phyloP scores from a whole-genome alignment of 441 rosid species.

The Melastoma candidum region DNA sequence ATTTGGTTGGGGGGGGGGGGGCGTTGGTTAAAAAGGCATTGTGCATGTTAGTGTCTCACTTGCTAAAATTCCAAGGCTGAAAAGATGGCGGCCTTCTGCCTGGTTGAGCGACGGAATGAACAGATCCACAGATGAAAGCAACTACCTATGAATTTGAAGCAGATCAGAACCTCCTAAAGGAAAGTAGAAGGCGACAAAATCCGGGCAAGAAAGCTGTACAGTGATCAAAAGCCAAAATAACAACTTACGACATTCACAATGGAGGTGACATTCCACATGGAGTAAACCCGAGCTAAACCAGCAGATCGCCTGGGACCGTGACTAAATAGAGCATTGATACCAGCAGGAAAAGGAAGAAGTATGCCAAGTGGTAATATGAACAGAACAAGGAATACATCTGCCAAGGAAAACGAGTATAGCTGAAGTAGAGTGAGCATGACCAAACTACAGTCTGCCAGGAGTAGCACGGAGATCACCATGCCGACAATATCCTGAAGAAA shows the following conservation, averaged over 20 bases:
- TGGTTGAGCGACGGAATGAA: slow-evolving; percentile 55
- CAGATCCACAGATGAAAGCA: slow-evolving; percentile 87
- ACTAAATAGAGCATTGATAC: slow-evolving; percentile 97
- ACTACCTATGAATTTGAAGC: slow-evolving; percentile 27
- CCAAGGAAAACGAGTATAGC: slow-evolving; percentile 86
- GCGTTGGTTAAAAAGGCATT: background rate
- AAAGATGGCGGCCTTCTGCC: slow-evolving; percentile 57
- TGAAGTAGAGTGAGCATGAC: slow-evolving; percentile 97
- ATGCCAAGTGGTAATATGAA: slow-evolving; percentile 88
- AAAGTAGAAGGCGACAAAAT: slow-evolving; percentile 6
- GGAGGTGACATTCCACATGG: slow-evolving; percentile 92
- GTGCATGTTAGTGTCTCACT: slow-evolving; percentile 36
- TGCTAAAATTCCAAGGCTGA: slow-evolving; percentile 97
- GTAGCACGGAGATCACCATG: slow-evolving; percentile 90
- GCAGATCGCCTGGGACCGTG: slow-evolving; percentile 99
- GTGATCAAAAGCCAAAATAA: slow-evolving; percentile 1
- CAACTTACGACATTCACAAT: slow-evolving; percentile 84
- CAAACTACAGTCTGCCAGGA: slow-evolving; percentile 98
- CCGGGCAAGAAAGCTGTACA: background rate
- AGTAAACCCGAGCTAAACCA: slow-evolving; percentile 94
- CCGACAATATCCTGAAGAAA: slow-evolving; percentile 96
- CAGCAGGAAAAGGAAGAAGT: slow-evolving; percentile 98
- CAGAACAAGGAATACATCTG: slow-evolving; percentile 74
- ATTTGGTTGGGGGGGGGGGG: background rate
- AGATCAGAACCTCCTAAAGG: background rate